These are phyloP conservation scores for Incumbomyces lentus DNA, from an alignment of 2,329 filamentous ascomycete species.

Conservation along the genomic window DNA sequence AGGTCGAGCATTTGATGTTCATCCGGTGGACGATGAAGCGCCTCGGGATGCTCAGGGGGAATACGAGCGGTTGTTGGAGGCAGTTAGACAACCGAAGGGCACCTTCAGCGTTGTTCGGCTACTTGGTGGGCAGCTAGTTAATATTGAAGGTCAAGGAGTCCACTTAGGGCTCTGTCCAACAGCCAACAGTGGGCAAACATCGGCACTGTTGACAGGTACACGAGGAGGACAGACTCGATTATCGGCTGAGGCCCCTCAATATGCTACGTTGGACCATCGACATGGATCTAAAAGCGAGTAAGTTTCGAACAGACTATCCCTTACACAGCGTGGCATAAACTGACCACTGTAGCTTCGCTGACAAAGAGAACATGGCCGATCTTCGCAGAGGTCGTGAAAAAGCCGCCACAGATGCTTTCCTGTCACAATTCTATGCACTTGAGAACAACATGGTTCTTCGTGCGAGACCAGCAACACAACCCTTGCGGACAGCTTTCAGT, in stretches of 20 bases:
- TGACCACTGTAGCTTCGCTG: not conserved
- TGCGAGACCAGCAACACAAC: not conserved
- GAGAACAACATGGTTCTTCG: not conserved
- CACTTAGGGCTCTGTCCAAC: constrained; percentile 12
- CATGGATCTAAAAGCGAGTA: no score
- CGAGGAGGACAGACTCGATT: no score
- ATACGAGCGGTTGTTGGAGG: constrained; percentile 16
- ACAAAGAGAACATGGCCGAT: constrained; percentile 4
- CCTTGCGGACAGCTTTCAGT: constrained; percentile 1
- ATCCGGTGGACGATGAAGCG: not conserved
- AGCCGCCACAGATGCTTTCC: constrained; percentile 7
- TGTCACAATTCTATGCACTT: constrained; percentile 5
- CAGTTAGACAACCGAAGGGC: constrained; percentile 16
- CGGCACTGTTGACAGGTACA: no score
- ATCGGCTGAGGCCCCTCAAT: no score
- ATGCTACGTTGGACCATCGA: no score
- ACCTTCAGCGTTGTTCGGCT: constrained; percentile 12
- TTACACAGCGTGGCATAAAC: not conserved
- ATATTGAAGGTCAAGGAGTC: constrained; percentile 16
- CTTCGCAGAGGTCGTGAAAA: not conserved
- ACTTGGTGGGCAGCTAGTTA: constrained; percentile 13
- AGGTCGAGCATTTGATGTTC: not conserved
- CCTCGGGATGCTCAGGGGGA: constrained; percentile 11
- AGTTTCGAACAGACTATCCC: no score
- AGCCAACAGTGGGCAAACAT: no score